Base-by-base conservation (phyloP, 176 grass and related monocot genomes). In the Luzula sylvatica region DNA sequence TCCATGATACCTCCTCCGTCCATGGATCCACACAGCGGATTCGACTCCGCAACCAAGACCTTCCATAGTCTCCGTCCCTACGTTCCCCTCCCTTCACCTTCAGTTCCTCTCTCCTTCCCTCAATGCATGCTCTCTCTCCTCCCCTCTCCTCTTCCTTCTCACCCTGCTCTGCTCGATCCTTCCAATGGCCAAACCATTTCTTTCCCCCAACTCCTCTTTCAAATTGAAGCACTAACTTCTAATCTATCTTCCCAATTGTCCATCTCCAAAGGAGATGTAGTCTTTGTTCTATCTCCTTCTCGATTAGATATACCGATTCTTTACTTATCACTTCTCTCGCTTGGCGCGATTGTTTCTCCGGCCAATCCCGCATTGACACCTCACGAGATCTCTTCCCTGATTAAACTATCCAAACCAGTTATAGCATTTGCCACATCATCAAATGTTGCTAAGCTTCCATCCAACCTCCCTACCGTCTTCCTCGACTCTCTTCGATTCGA, bases 21-120 rank as follows among this genome's bases (percentile, higher is more conserved):
- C 43, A 51, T 74, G 15, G 73, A 87, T 32, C 65, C 65, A 14
- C 12, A 60, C 25, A 87, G 78, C 69, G 78, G 83, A 52, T 87
- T 74, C 73, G 70, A 69, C 53, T 65, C 66, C 15, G 18, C 48
- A 11, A 87, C 65, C 3, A 23, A 18, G 45, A 87, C 63, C 20
- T 88, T 69, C 71, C 61, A 75, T 50, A 88, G 74, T 61, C 55
- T 88, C 24, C 73, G 75, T 3, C 1, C 52, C 4, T 43, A 71
- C 20, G 2, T 42, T 9, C 62, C 48, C 7, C 30, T 70, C 17
- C 69, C 78, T 4, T 52, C 78, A 1, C n/a, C 65, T 12, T 11
- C 18, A 4, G 1, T 14, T 4, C 73, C 59, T 9, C 25, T 87
- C 48, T 74, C 73, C 47, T 61, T 71, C 60, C 53, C 65, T 0